Evolutionary conservation across 1,284 basidiomycete genomes (phyloP).

Genomic region (Cystobasidium pallidum): DNA sequence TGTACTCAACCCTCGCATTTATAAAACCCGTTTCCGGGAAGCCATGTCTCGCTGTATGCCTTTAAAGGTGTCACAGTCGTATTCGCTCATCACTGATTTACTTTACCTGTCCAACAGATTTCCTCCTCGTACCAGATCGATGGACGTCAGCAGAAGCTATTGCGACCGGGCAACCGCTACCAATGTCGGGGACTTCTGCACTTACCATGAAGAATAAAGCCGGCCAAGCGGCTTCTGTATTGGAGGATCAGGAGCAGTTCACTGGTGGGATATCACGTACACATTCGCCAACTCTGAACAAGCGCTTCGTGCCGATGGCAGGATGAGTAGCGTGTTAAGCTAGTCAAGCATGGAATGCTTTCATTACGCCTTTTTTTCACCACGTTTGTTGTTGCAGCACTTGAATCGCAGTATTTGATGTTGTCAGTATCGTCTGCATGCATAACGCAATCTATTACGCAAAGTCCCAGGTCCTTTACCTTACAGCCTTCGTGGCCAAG

Average conservation of each 20-base stretch:
- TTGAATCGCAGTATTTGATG: slow-evolving; percentile 9
- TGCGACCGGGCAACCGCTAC: slow-evolving; percentile 23
- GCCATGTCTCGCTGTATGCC: slow-evolving; percentile 81
- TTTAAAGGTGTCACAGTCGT: background rate
- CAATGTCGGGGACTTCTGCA: background rate
- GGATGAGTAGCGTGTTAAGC: background rate
- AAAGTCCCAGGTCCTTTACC: too few relatives aligned
- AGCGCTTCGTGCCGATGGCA: slow-evolving; percentile 24
- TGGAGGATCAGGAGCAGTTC: slow-evolving; percentile 41
- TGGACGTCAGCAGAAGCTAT: slow-evolving; percentile 43
- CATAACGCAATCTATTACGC: background rate
- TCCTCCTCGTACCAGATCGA: slow-evolving; percentile 39
- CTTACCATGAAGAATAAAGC: slow-evolving; percentile 21
- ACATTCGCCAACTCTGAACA: slow-evolving; percentile 23
- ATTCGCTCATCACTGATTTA: background rate
- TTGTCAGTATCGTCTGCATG: background rate
- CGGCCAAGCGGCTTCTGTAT: background rate
- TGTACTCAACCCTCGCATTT: slow-evolving; percentile 77
- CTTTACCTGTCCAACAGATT: slow-evolving; percentile 22
- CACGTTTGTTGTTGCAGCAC: background rate
- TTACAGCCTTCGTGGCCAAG: too few relatives aligned
- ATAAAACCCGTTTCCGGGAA: slow-evolving; percentile 81
- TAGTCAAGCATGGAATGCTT: background rate
- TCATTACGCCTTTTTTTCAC: background rate
- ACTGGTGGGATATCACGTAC: slow-evolving; percentile 33